Evolutionary conservation across 306 rosid genomes (phyloP), one percentile per base, ranked within the genome.

Genomic region (Quercus aquifolioides): DNA sequence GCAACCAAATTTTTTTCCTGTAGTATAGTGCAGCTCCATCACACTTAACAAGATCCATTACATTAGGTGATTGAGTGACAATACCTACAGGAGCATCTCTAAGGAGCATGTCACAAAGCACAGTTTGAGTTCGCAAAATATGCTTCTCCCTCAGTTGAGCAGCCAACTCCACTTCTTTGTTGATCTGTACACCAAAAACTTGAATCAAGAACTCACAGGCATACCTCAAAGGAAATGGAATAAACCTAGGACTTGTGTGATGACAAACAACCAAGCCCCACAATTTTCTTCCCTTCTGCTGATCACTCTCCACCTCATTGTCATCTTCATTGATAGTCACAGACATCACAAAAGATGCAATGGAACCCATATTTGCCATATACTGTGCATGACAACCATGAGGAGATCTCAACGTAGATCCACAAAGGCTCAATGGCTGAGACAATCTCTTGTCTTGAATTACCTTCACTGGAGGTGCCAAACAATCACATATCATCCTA

Each of bases 261-360:
- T 86, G 89, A 75, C 89, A 86, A 71, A 86, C 89, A 76, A 86
- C 71, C 75, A 86, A 71, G 59, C 85, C 89, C 87, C 89, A 86
- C 73, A 77, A 70, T 43, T 80, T 83, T 77, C 81, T 80, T 74
- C 76, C 87, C 79, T 71, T 86, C 67, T 35, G 81, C 74, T 83
- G 85, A 83, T 86, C 81, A 57, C 49, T 78, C 30, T 77, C 87
- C 55, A 43, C 52, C 79, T 73, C 89, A 55, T 67, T 57, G 57
- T 77, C 87, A 5, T 80, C 55, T 21, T 84, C 85, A 0, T 83
- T 79, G 78, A 86, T 76, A 20, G 85, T 83, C 55, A 86, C 82
- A 70, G 83, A 77, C 85, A 86, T 86, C 49, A 74, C 89, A 69
- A 86, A 85, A 8, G 89, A 86, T 69, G 89, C 85, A 63, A 68